These are phyloP conservation scores for Aegilops umbellulata DNA, from an alignment of 176 grass and related monocot genomes.

Conservation along the genomic window DNA sequence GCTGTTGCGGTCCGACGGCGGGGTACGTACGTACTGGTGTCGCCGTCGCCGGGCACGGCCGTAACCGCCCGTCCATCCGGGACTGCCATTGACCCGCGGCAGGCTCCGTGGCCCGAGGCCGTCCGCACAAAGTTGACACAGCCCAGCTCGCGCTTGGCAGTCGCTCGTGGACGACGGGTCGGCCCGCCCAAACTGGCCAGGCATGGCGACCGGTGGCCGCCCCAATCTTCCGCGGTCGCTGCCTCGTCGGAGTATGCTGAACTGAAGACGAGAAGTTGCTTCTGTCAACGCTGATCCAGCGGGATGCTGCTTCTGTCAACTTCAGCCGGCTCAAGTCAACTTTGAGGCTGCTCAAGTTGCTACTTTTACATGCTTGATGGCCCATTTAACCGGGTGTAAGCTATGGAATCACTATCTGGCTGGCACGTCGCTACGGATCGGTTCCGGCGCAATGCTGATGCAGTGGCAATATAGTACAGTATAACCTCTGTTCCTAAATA, in stretches of 20 bases:
- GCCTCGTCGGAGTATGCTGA: neutral
- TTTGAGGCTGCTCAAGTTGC: no score
- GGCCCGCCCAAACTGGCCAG: neutral
- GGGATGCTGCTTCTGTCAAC: no score
- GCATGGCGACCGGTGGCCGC: neutral
- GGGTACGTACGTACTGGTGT: neutral
- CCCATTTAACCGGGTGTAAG: no score
- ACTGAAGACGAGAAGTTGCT: neutral
- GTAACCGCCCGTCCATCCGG: neutral
- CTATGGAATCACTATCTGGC: no score
- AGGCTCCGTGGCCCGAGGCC: neutral
- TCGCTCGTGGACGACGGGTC: neutral
- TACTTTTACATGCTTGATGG: no score
- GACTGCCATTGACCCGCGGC: neutral
- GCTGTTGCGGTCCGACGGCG: neutral
- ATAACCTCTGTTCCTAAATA: no score
- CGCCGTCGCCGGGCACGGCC: neutral
- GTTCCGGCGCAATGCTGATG: no score
- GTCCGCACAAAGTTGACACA: no score
- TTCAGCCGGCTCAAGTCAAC: no score
- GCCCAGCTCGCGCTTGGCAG: conserved; percentile 15
- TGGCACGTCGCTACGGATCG: no score
- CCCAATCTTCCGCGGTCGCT: neutral
- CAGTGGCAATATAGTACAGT: no score
- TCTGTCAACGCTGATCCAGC: neutral